phyloP scores from a whole-genome alignment of 768 basidiomycete species.

The Tylopilus rubrobrunneus region DNA sequence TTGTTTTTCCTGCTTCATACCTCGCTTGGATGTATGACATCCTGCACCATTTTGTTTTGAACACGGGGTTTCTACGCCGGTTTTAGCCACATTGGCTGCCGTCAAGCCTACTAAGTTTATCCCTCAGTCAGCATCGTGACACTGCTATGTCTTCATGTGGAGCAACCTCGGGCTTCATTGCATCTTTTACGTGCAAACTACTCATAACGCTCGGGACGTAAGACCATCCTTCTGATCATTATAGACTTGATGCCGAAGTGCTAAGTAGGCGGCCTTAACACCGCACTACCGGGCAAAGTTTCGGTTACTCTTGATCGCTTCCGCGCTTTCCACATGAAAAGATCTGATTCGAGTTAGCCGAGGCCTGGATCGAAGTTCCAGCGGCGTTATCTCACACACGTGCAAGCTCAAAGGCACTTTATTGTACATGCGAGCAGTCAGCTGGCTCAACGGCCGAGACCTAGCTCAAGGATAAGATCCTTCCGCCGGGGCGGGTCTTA shows the following conservation, averaged over 20 bases:
- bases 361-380: not conserved
- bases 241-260: not conserved
- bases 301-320: not conserved
- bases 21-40: not conserved
- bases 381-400: not conserved
- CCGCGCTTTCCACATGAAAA: not conserved
- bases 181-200: not conserved
- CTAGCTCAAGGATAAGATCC: conserved; percentile 12
- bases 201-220: not conserved
- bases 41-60: too few species aligned
- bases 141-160: not conserved
- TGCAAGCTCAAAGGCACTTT: not conserved
- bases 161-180: not conserved
- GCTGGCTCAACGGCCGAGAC: not conserved
- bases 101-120: not conserved
- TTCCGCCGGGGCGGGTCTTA: conserved; percentile 11
- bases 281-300: not conserved
- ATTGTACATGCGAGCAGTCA: not conserved
- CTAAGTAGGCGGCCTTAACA: not conserved
- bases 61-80: not conserved
- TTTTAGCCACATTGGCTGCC: not conserved
- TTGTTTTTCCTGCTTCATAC: not conserved
- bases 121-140: too few species aligned
- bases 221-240: not conserved
- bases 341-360: not conserved